Evolutionary conservation across 23 red algal species (phyloP).

Genomic region (Cyanidium caldarium): DNA sequence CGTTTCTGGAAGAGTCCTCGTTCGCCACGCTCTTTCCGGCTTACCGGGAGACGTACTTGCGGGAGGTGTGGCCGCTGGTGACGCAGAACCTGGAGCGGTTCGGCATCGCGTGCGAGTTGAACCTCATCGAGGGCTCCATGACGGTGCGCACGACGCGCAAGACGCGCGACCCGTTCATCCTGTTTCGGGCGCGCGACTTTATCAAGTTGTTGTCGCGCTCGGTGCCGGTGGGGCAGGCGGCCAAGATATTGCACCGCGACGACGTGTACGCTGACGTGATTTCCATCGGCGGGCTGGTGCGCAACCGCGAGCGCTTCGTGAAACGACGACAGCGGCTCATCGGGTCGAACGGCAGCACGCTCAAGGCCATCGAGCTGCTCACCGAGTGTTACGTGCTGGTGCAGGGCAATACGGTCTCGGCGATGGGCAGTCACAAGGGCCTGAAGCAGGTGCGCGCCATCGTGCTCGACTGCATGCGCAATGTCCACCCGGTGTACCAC

Average conservation of each 20-base stretch:
- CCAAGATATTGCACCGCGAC: slow-evolving; percentile 46
- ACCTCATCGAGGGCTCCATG: slow-evolving; percentile 91
- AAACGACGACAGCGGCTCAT: slow-evolving; percentile 82
- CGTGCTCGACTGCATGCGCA: slow-evolving; percentile 85
- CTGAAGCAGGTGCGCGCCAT: slow-evolving; percentile 79
- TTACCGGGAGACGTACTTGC: slow-evolving; percentile 88
- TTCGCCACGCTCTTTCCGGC: slow-evolving; percentile 94
- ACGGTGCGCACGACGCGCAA: slow-evolving; percentile 61
- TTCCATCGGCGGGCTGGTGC: slow-evolving; percentile 46
- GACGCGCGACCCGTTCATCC: slow-evolving; percentile 76
- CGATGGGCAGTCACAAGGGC: slow-evolving; percentile 64
- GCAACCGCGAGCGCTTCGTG: slow-evolving; percentile 85
- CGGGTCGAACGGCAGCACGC: slow-evolving; percentile 74
- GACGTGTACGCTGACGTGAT: slow-evolving; percentile 76
- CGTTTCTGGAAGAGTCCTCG: slow-evolving; percentile 80
- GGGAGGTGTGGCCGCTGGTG: slow-evolving; percentile 75
- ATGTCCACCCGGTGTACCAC: slow-evolving; percentile 91
- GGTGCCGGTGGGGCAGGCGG: slow-evolving; percentile 79
- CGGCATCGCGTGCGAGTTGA: slow-evolving; percentile 44
- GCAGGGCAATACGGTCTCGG: slow-evolving; percentile 88
- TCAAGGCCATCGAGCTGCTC: slow-evolving; percentile 94
- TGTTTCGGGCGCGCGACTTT: slow-evolving; percentile 79
- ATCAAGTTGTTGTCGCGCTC: slow-evolving; percentile 82
- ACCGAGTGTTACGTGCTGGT: slow-evolving; percentile 95
- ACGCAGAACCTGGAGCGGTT: slow-evolving; percentile 34